These are phyloP conservation scores for Aureobasidium mangrovei DNA, from an alignment of 2,329 filamentous ascomycete species.

Conservation along the genomic window DNA sequence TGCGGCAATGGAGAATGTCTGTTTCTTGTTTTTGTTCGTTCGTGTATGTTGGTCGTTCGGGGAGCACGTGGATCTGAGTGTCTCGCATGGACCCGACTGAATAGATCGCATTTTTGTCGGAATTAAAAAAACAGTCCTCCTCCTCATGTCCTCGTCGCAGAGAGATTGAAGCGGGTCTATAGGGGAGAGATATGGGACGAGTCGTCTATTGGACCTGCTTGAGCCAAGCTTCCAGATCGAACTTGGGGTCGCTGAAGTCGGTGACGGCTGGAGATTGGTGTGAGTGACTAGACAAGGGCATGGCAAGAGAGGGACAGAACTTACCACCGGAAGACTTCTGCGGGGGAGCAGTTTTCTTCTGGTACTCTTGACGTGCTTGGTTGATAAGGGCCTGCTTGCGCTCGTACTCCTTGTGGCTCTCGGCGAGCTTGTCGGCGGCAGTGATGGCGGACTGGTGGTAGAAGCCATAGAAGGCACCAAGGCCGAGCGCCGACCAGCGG, in stretches of 20 bases:
- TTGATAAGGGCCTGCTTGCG: conserved; percentile 87
- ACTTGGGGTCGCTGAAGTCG: conserved; percentile 77
- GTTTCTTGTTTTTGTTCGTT: conserved; percentile 1
- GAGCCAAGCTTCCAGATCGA: conserved; percentile 83
- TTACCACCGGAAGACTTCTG: conserved; percentile 29
- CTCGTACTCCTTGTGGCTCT: conserved; percentile 73
- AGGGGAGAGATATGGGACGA: not conserved
- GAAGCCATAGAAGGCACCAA: conserved; percentile 92
- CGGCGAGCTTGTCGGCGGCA: conserved; percentile 58
- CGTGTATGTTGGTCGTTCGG: not conserved
- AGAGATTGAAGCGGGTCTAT: conserved; percentile 3
- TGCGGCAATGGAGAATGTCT: not conserved
- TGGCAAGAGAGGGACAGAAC: not conserved
- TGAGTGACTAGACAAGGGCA: not conserved
- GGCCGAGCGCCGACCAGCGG: conserved; percentile 87
- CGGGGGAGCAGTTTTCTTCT: conserved; percentile 60
- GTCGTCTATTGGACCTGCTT: conserved; percentile 14
- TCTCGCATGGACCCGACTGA: not conserved
- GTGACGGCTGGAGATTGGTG: conserved; percentile 49
- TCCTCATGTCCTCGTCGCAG: conserved; percentile 3
- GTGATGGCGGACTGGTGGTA: conserved; percentile 81
- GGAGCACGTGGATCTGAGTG: not conserved
- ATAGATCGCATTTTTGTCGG: conserved; percentile 5
- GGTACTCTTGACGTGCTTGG: conserved; percentile 84
- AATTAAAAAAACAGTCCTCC: conserved; percentile 7